Evolutionary conservation across 106 monocot genomes (phyloP).

Genomic region (Apostasia shenzhenica): DNA sequence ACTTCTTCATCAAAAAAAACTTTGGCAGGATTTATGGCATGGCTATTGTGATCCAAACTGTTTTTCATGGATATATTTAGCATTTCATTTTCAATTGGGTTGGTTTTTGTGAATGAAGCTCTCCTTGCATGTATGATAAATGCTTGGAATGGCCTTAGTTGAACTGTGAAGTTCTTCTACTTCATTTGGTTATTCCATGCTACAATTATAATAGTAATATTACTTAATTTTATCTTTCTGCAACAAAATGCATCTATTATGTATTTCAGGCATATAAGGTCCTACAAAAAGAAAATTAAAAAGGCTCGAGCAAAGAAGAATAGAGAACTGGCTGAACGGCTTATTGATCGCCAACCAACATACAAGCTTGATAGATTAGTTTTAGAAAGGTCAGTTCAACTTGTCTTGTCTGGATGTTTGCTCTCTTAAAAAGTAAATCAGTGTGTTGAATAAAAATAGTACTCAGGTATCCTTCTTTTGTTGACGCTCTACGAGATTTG

Average conservation of each 20-base stretch:
- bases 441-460: neutral
- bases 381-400: conserved; percentile 45
- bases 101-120: too few relatives aligned
- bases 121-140: too few relatives aligned
- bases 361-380: conserved; percentile 81
- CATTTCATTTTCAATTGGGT: too few relatives aligned
- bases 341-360: conserved; percentile 48
- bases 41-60: too few relatives aligned
- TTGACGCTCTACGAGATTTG: conserved; percentile 80
- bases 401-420: conserved; percentile 1
- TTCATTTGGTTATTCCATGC: too few relatives aligned
- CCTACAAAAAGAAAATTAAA: conserved; percentile 75
- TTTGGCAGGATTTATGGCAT: too few relatives aligned
- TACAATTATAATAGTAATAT: too few relatives aligned
- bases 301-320: conserved; percentile 85
- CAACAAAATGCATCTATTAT: neutral
- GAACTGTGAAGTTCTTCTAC: too few relatives aligned
- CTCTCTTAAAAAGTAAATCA: neutral
- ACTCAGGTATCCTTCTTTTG: conserved; percentile 80
- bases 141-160: too few relatives aligned
- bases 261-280: conserved; percentile 55
- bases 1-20: too few relatives aligned
- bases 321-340: conserved; percentile 54
- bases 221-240: neutral
- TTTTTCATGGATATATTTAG: too few relatives aligned